Conservation (phyloP, 164 flowering plant genomes). For the Stephania japonica region DNA sequence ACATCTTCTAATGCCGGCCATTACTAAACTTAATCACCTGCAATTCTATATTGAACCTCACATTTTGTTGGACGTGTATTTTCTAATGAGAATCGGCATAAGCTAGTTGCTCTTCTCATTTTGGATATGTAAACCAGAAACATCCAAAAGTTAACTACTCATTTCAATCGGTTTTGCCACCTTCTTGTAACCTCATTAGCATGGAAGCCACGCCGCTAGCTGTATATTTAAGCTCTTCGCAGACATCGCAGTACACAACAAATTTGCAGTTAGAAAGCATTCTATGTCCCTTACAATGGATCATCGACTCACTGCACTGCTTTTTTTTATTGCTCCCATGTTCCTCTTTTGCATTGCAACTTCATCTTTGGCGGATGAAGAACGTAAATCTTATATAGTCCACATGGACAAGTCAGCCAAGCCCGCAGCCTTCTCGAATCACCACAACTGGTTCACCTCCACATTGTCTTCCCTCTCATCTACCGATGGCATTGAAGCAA, state of each 20-base stretch:
- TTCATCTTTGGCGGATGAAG: slow-evolving; percentile 6
- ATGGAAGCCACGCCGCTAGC: neutral
- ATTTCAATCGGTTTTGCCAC: neutral
- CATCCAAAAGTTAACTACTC: neutral
- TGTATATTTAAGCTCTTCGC: too few species aligned
- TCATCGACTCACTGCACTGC: neutral
- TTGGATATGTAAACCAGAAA: neutral
- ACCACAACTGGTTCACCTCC: slow-evolving; percentile 24
- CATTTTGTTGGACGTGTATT: neutral
- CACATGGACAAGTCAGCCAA: slow-evolving; percentile 27
- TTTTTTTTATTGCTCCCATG: slow-evolving; percentile 5
- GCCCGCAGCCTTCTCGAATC: slow-evolving; percentile 22
- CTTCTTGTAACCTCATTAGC: neutral
- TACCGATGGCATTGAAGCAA: slow-evolving; percentile 12
- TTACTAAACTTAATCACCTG: neutral
- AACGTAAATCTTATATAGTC: slow-evolving; percentile 24
- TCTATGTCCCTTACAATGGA: slow-evolving; percentile 7
- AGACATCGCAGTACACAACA: too few species aligned
- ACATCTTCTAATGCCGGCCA: neutral
- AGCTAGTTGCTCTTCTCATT: neutral
- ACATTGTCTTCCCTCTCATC: slow-evolving; percentile 19
- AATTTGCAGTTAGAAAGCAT: too few species aligned
- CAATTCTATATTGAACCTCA: neutral
- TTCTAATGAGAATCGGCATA: too few species aligned
- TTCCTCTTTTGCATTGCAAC: slow-evolving; percentile 3